Evolutionary conservation across 2,329 filamentous ascomycete genomes (phyloP).

Genomic region (Chrysosporium queenslandicum): DNA sequence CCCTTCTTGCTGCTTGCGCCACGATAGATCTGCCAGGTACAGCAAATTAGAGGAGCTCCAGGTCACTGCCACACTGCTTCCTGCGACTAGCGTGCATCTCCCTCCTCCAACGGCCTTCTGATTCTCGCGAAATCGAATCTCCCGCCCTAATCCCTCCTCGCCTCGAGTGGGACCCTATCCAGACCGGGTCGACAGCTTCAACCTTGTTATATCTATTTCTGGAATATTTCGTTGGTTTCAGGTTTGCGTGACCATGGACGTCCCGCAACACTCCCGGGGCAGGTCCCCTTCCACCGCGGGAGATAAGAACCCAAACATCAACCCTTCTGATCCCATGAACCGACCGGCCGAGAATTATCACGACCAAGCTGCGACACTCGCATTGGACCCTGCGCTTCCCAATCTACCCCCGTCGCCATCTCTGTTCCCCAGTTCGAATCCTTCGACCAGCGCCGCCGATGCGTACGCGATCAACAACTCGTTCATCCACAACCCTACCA

Average conservation of each 20-base stretch:
- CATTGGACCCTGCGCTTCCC: conserved; percentile 29
- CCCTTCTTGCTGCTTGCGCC: conserved; percentile 5
- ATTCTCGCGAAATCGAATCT: neutral
- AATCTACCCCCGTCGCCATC: conserved; percentile 24
- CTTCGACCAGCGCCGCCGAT: conserved; percentile 24
- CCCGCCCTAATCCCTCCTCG: neutral
- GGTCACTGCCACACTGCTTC: conserved; percentile 9
- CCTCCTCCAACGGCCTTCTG: neutral
- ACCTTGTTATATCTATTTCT: conserved; percentile 9
- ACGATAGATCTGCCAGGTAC: conserved; percentile 11
- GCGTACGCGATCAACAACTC: conserved; percentile 29
- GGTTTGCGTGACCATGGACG: conserved; percentile 13
- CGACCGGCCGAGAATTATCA: conserved; percentile 29
- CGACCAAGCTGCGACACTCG: conserved; percentile 25
- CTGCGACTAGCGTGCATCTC: neutral
- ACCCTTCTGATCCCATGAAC: neutral
- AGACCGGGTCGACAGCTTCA: neutral
- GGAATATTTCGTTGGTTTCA: conserved; percentile 4
- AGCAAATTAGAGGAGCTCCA: conserved; percentile 9
- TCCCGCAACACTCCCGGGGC: conserved; percentile 26
- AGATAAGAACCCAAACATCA: conserved; percentile 30
- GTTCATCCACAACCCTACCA: conserved; percentile 28
- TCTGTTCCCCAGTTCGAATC: conserved; percentile 20
- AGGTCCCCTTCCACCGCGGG: conserved; percentile 28
- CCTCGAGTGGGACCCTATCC: neutral